These are phyloP conservation scores for Colletotrichum sp. DNA, from an alignment of 2,329 filamentous ascomycete species.

Conservation along the genomic window DNA sequence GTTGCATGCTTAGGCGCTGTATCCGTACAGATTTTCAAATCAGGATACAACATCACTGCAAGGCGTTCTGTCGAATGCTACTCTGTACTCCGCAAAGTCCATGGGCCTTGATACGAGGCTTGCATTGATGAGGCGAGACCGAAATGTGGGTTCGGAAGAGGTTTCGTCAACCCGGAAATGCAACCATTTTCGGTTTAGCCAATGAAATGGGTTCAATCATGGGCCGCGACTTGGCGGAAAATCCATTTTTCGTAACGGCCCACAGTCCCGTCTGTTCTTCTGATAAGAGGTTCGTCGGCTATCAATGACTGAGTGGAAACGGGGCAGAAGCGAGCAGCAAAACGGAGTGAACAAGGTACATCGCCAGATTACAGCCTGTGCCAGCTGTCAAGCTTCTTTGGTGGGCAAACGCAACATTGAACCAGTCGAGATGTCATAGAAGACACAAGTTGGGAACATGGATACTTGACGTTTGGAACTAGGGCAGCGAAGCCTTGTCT, in stretches of 20 bases:
- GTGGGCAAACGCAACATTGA: not conserved
- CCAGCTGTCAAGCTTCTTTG: not conserved
- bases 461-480: not conserved
- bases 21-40: not conserved
- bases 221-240: not conserved
- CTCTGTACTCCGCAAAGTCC: not conserved
- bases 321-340: not conserved
- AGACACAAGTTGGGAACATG: not conserved
- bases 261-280: rapidly evolving
- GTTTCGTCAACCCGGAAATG: not conserved
- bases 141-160: not conserved
- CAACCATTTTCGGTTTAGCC: not conserved
- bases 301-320: not conserved
- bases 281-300: not conserved
- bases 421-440: not conserved
- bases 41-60: not conserved
- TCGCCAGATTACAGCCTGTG: not conserved
- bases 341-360: not conserved
- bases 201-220: not conserved
- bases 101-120: not conserved
- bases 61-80: not conserved
- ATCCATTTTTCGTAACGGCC: not conserved
- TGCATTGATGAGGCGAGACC: not conserved
- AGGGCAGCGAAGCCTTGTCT: not conserved
- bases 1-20: not conserved